These are phyloP conservation scores for Plasmodium coatneyi DNA, from an alignment of 169 alveolate species.

Conservation along the genomic window DNA sequence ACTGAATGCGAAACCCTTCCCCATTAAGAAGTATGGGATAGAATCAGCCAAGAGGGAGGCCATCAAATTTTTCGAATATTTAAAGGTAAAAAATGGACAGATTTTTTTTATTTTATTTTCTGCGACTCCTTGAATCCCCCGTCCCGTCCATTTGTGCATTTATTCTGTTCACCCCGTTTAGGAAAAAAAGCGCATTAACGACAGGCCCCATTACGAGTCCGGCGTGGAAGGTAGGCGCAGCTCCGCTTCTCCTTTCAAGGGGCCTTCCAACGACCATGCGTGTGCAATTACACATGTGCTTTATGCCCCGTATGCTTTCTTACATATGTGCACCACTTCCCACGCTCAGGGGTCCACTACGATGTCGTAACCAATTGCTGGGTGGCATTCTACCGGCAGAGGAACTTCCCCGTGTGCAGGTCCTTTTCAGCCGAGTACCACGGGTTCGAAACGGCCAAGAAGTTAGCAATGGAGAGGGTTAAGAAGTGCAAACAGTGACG, in stretches of 20 bases:
- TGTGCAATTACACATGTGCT: not conserved
- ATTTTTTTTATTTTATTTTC: not conserved
- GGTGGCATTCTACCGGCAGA: conserved; percentile 53
- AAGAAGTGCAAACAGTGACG: conserved; percentile 10
- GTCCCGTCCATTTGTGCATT: not conserved
- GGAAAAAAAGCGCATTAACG: conserved; percentile 13
- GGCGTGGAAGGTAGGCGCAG: conserved; percentile 64
- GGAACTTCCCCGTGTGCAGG: conserved; percentile 66
- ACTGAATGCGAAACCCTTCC: conserved; percentile 86
- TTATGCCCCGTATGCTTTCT: not conserved
- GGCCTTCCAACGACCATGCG: not conserved
- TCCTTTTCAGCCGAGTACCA: conserved; percentile 74
- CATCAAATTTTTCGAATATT: conserved; percentile 77
- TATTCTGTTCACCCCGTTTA: conserved; percentile 7
- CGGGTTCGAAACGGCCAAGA: conserved; percentile 73
- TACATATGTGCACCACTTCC: not conserved
- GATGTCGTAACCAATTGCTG: conserved; percentile 69
- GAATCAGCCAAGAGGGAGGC: conserved; percentile 82
- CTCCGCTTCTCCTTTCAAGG: not conserved
- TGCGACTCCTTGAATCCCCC: too few species aligned
- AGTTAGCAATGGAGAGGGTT: conserved; percentile 62
- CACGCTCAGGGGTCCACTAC: conserved; percentile 49
- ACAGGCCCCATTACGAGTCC: conserved; percentile 45
- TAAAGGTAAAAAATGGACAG: conserved; percentile 67
- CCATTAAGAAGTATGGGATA: conserved; percentile 83